Evolutionary conservation across 2,329 filamentous ascomycete species (phyloP), one percentile per base, ranked within the genome.

Genomic region (Trichoderma koningii): DNA sequence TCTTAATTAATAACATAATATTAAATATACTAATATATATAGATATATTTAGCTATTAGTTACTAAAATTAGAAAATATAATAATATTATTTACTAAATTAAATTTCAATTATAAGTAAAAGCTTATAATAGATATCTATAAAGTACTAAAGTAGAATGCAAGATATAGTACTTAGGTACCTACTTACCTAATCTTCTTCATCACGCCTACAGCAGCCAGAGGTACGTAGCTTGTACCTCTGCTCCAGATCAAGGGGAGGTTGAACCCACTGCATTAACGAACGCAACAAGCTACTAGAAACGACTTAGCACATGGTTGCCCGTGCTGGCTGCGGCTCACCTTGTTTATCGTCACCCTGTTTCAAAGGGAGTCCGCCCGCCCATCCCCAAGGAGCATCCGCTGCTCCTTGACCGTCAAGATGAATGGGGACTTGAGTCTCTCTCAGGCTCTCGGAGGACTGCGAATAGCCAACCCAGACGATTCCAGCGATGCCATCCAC

Each of bases 381-480:
- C 34, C 45, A 66, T 64, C 62, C 47, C 53, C 60, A 64, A 56
- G 61, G 65, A 64, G 65, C 61, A 50, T 57, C 48, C 52, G 28
- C 47, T 66, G 65, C 65, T 66, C 64, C 64, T 66, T 66, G 61
- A 52, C 60, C 69, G 66, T 47, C 73, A 83, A 75, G 77, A 97
- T 97, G 93, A 92, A 93, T 81, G 92, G 91, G 78, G 93, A 97
- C 82, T 81, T 97, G 76, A 96, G 91, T 79, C 87, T 98, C 70
- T 95, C 93, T 75, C 91, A 93, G 81, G 92, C 92, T 74, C 85
- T 98, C 74, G 95, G 95, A 74, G 94, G 94, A 73, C 83, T 99
- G 78, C 92, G 94, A 77, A 98, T 99, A 77, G 94, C 95, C 73
- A 99, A 98, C 78, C 94, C 94, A 63, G 93, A 97, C 80, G 88